A percentile compares a stretch with the other conserved stretches of the same genome.
Evolutionary conservation across 2,329 filamentous ascomycete genomes (phyloP).

Genomic region (Colletotrichum karsti): DNA sequence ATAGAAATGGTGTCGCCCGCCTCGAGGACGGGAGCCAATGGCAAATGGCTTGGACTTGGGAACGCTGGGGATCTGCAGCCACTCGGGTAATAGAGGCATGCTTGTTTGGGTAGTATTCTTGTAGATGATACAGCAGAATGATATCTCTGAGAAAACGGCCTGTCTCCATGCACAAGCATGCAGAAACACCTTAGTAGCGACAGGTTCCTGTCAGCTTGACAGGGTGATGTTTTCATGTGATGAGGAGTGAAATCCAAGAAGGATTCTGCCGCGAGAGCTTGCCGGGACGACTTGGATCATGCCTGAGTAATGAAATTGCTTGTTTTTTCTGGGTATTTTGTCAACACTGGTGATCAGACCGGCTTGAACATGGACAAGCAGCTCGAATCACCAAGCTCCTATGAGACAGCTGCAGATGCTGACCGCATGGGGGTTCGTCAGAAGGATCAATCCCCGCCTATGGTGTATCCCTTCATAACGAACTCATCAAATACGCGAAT

Average conservation of each 20-base stretch:
- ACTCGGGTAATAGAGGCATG: not conserved
- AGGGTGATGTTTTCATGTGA: not conserved
- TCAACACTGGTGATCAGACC: too few relatives aligned
- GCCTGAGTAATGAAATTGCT: too few relatives aligned
- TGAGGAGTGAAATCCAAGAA: not conserved
- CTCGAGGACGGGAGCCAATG: not conserved
- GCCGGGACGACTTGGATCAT: not conserved
- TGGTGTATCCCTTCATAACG: not conserved
- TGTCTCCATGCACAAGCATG: too few relatives aligned
- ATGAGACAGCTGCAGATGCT: not conserved
- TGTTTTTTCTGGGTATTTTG: too few relatives aligned
- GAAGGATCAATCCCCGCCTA: not conserved
- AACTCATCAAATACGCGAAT: not conserved
- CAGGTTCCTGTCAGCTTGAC: not conserved
- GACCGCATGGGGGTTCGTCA: not conserved
- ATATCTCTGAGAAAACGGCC: not conserved
- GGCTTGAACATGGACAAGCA: not conserved
- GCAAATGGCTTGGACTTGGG: not conserved
- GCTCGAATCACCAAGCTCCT: not conserved
- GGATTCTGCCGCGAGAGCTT: not conserved
- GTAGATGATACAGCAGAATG: not conserved
- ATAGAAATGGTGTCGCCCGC: conserved; percentile 24
- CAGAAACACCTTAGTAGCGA: not conserved
- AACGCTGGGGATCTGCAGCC: conserved; percentile 8
- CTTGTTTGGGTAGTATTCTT: conserved; percentile 10